Percentiles rank a stretch among this genome's conserved stretches.
phyloP scores from a whole-genome alignment of 805 yeast species.

The Suhomyces kilbournensis region DNA sequence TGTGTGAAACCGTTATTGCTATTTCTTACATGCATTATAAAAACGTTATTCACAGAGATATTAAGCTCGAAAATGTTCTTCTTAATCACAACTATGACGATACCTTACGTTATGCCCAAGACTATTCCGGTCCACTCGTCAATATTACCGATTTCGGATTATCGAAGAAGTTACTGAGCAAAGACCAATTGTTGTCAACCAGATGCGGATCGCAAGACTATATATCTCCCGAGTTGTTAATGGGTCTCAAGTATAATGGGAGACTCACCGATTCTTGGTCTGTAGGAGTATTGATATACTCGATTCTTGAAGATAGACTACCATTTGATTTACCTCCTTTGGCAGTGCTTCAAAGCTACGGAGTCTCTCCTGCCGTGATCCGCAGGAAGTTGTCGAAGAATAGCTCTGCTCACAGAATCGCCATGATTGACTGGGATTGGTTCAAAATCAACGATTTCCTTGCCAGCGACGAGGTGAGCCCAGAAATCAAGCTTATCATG shows the following conservation, averaged over 20 bases:
- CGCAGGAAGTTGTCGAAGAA: constrained; percentile 44
- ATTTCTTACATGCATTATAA: constrained; percentile 67
- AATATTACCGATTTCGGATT: constrained; percentile 87
- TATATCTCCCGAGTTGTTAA: constrained; percentile 87
- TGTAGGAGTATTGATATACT: constrained; percentile 83
- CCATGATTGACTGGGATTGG: constrained; percentile 94
- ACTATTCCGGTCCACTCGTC: constrained; percentile 35
- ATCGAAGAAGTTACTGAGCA: constrained; percentile 62
- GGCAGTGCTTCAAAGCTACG: constrained; percentile 23
- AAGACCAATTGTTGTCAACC: constrained; percentile 67
- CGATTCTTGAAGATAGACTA: constrained; percentile 77
- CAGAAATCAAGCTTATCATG: constrained; percentile 17
- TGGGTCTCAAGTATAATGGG: constrained; percentile 92
- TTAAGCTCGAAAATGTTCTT: constrained; percentile 84
- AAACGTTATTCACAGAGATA: constrained; percentile 81
- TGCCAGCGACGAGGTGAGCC: constrained; percentile 7
- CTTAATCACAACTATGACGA: constrained; percentile 34
- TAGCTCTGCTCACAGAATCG: constrained; percentile 82
- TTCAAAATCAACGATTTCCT: constrained; percentile 30
- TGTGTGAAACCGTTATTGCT: constrained; percentile 68
- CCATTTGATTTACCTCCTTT: constrained; percentile 89
- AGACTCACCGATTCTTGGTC: constrained; percentile 93
- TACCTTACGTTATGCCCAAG: not conserved
- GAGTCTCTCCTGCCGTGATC: constrained; percentile 39
- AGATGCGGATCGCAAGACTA: constrained; percentile 97